Evolutionary conservation across 495 filamentous ascomycete genomes (phyloP).

Genomic region (Wilcoxina mikolae): DNA sequence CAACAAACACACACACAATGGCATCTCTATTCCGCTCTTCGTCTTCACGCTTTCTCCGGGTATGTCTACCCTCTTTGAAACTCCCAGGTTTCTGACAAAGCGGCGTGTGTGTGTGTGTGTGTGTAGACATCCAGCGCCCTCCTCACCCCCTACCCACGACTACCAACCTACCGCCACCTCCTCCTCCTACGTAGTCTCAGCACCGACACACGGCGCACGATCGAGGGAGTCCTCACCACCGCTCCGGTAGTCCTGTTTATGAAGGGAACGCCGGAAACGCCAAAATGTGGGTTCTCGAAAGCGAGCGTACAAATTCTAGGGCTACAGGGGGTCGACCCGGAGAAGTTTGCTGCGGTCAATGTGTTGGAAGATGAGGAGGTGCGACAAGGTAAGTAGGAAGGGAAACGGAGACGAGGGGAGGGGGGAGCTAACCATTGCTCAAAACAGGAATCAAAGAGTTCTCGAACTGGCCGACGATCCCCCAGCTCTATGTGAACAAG

Average conservation of each 20-base stretch:
- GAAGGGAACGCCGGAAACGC: conserved; percentile 93
- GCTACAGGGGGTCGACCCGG: conserved; percentile 88
- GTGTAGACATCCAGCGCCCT: not conserved
- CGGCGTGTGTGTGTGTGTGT: no score
- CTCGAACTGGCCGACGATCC: conserved; percentile 97
- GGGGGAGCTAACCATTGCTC: not conserved
- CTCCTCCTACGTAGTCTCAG: conserved; percentile 51
- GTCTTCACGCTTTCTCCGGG: not conserved
- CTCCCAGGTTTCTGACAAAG: not conserved
- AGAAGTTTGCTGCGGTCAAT: conserved; percentile 92
- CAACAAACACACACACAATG: not conserved
- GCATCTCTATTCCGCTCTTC: conserved; percentile 4
- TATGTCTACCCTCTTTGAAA: not conserved
- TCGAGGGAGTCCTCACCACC: conserved; percentile 71
- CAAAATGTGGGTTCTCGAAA: conserved; percentile 95
- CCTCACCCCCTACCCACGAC: not conserved
- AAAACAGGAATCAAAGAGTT: conserved; percentile 92
- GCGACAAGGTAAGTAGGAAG: conserved; percentile 50
- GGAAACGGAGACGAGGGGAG: not conserved
- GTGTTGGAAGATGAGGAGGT: conserved; percentile 83
- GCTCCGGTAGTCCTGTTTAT: conserved; percentile 94
- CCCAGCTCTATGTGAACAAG: conserved; percentile 85
- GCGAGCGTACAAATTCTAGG: conserved; percentile 90
- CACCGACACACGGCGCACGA: conserved; percentile 56
- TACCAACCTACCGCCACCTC: not conserved